A percentile compares a stretch with the other conserved stretches of the same genome.
These are phyloP conservation scores for Diaporthe sp. DNA, from an alignment of 2,329 filamentous ascomycete genomes.

Conservation along the genomic window DNA sequence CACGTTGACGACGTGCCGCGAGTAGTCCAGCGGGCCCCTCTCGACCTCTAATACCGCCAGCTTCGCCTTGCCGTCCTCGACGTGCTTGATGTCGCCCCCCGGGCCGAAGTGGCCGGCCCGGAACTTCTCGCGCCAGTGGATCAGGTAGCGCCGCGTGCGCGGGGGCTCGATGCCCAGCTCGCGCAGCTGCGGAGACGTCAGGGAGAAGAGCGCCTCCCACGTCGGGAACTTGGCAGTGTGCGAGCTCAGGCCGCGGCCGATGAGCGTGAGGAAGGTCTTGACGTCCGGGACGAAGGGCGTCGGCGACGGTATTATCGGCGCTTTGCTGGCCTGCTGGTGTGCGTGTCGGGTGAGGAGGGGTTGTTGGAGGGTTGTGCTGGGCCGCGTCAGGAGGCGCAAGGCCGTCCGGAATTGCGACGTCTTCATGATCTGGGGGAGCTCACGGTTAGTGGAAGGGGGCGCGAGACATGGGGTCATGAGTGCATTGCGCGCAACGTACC, in stretches of 20 bases:
- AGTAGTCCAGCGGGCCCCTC: constrained; percentile 55
- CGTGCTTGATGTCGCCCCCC: constrained; percentile 84
- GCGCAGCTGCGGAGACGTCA: constrained; percentile 82
- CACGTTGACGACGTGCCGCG: constrained; percentile 70
- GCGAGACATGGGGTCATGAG: neutral
- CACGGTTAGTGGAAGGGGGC: constrained; percentile 15
- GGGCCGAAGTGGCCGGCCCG: constrained; percentile 82
- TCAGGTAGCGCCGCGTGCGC: constrained; percentile 84
- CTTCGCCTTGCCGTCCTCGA: constrained; percentile 69
- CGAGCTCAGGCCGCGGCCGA: constrained; percentile 87
- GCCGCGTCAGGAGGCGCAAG: constrained; percentile 48
- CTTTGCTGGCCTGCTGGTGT: constrained; percentile 55
- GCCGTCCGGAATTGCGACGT: constrained; percentile 47
- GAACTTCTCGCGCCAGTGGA: constrained; percentile 91
- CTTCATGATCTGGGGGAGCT: constrained; percentile 39
- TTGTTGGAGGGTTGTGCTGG: constrained; percentile 49
- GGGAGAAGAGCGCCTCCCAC: constrained; percentile 91
- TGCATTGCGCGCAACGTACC: neutral
- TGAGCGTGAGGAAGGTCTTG: constrained; percentile 87
- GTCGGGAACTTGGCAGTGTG: constrained; percentile 89
- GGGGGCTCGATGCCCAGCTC: constrained; percentile 90
- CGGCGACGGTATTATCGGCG: constrained; percentile 69
- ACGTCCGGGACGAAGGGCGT: constrained; percentile 91
- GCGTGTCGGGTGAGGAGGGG: constrained; percentile 58
- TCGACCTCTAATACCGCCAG: constrained; percentile 61